phyloP scores from a whole-genome alignment of 257 asterid species.

The Solanum habrochaites region DNA sequence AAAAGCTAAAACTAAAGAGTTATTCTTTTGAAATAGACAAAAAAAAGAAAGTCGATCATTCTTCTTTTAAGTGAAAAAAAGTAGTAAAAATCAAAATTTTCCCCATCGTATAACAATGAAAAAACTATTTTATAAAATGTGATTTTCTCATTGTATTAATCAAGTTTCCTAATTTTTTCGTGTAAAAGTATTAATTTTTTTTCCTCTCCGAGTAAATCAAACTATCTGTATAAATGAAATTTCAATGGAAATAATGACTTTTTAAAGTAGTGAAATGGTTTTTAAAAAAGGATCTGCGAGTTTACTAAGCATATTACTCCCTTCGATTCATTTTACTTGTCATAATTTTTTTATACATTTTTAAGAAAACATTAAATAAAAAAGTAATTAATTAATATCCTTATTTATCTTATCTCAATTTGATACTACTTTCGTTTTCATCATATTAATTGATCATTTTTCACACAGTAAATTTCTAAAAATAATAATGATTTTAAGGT shows the following conservation, averaged over 20 bases:
- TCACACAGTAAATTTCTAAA: not conserved
- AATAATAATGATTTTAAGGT: too few species aligned
- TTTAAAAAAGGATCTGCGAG: not conserved
- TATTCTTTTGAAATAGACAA: too few species aligned
- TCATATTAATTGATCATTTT: not conserved
- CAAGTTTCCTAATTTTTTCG: not conserved
- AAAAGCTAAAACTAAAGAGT: too few species aligned
- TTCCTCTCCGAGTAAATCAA: not conserved
- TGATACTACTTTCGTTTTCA: not conserved
- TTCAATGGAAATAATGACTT: not conserved
- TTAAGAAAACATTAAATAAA: not conserved
- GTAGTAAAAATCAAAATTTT: too few species aligned
- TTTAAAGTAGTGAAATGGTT: not conserved
- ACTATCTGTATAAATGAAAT: too few species aligned
- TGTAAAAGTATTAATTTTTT: too few species aligned
- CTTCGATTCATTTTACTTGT: not conserved
- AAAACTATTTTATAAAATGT: too few species aligned
- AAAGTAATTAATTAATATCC: not conserved
- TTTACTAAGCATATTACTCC: not conserved
- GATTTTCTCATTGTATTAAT: not conserved
- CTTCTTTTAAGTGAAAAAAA: too few species aligned
- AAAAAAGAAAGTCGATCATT: too few species aligned
- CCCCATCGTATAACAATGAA: not conserved
- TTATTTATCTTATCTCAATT: not conserved
- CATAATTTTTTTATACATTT: not conserved